Conservation (phyloP, 1,284 basidiomycete species). For the Fomitopsis pinicola region DNA sequence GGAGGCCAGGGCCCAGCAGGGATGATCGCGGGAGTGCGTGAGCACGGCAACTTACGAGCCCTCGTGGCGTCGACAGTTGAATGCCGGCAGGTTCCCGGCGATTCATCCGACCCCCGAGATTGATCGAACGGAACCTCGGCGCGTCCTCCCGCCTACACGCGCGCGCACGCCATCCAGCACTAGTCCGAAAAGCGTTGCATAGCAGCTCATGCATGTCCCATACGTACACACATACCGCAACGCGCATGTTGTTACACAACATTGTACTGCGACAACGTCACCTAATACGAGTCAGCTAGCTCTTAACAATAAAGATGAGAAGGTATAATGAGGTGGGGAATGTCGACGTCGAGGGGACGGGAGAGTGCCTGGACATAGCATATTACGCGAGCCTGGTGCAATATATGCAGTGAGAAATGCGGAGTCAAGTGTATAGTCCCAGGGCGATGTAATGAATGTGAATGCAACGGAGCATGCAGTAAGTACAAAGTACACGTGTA, state of each 20-base stretch:
- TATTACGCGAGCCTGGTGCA: slow-evolving; percentile 3
- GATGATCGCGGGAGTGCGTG: no score
- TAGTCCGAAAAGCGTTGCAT: not conserved
- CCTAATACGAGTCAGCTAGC: not conserved
- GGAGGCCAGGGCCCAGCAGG: no score
- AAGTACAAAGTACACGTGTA: slow-evolving; percentile 4
- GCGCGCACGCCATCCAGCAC: not conserved
- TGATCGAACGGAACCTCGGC: no score
- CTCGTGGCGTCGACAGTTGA: no score
- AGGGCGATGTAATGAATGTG: slow-evolving; percentile 1
- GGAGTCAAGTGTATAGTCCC: not conserved
- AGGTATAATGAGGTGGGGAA: slow-evolving; percentile 1
- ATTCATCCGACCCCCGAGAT: no score
- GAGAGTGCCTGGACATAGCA: not conserved
- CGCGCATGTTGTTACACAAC: not conserved
- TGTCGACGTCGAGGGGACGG: not conserved
- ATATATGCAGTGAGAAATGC: slow-evolving; percentile 11
- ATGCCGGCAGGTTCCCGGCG: no score
- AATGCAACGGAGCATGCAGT: not conserved
- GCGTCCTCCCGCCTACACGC: no score
- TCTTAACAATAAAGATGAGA: not conserved
- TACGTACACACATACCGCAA: no score
- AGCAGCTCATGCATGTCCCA: not conserved
- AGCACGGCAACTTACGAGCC: no score
- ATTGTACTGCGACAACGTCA: not conserved